phyloP scores from a whole-genome alignment of 345 rosid species.

The Chamaenerion angustifolium region DNA sequence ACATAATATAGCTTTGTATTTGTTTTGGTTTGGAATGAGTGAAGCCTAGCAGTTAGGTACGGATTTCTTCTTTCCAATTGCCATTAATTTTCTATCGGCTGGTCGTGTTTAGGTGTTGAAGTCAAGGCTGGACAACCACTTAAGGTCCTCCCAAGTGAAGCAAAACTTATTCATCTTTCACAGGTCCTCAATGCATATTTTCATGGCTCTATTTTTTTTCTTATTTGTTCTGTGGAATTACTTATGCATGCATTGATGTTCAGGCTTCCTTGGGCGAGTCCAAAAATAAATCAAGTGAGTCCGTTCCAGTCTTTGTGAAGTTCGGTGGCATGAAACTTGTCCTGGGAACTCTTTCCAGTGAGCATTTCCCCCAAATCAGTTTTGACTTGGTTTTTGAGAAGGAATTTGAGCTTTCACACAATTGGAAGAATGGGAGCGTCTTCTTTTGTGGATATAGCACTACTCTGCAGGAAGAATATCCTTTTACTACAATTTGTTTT shows the following conservation, averaged over 20 bases:
- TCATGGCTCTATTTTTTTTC: not conserved
- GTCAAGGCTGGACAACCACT: conserved; percentile 31
- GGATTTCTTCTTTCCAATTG: too few species aligned
- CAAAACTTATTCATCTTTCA: conserved; percentile 19
- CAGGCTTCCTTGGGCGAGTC: conserved; percentile 60
- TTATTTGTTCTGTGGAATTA: not conserved
- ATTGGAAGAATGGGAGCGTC: conserved; percentile 49
- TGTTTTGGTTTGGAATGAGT: too few species aligned
- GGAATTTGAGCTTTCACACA: conserved; percentile 76
- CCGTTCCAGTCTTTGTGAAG: conserved; percentile 30
- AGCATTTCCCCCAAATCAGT: conserved; percentile 36
- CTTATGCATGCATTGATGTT: not conserved
- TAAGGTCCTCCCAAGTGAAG: conserved; percentile 15
- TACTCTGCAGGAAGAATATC: conserved; percentile 23
- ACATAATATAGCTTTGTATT: too few species aligned
- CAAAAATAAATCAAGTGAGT: conserved; percentile 29
- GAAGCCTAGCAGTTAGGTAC: too few species aligned
- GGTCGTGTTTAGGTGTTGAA: conserved; percentile 22
- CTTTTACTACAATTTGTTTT: conserved; percentile 5
- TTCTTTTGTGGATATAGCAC: conserved; percentile 45
- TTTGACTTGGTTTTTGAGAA: conserved; percentile 57
- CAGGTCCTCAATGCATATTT: conserved; percentile 8
- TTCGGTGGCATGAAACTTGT: conserved; percentile 28
- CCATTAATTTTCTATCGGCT: not conserved
- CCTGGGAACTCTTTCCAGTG: conserved; percentile 41